phyloP scores from a whole-genome alignment of 176 grass and related monocot genomes.

The Zoysia pacifica region DNA sequence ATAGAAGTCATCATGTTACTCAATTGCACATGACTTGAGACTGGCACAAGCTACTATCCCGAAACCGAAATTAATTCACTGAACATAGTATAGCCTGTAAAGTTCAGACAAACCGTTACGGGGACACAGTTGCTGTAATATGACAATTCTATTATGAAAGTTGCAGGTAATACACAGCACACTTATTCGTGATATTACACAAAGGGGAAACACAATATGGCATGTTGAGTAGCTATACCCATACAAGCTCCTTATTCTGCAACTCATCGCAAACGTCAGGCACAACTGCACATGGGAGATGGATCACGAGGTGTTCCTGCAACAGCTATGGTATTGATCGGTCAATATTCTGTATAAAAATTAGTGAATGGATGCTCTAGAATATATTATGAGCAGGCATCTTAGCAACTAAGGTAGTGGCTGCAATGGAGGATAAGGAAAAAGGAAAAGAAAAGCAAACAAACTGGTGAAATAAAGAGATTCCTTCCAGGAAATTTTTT shows the following conservation, averaged over 20 bases:
- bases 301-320: constrained; percentile 15
- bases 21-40: too few relatives aligned
- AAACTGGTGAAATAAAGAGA: background rate
- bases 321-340: constrained; percentile 1
- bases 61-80: too few relatives aligned
- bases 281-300: background rate
- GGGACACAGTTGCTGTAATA: background rate
- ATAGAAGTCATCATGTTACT: too few relatives aligned
- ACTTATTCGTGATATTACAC: constrained; percentile 38
- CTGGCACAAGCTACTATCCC: background rate
- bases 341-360: constrained; percentile 2
- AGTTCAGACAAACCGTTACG: background rate
- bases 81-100: background rate
- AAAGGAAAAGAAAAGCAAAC: background rate
- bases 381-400: background rate
- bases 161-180: constrained; percentile 1
- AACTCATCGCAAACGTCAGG: background rate
- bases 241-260: constrained; percentile 30
- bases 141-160: background rate
- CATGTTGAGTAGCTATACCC: background rate
- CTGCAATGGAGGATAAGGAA: background rate
- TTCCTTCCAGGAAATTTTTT: background rate
- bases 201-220: background rate
- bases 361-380: background rate
- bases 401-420: background rate